A percentile compares a stretch with the other conserved stretches of the same genome.
Conservation (phyloP, 768 basidiomycete species). For the Lentinula aciculospora region DNA sequence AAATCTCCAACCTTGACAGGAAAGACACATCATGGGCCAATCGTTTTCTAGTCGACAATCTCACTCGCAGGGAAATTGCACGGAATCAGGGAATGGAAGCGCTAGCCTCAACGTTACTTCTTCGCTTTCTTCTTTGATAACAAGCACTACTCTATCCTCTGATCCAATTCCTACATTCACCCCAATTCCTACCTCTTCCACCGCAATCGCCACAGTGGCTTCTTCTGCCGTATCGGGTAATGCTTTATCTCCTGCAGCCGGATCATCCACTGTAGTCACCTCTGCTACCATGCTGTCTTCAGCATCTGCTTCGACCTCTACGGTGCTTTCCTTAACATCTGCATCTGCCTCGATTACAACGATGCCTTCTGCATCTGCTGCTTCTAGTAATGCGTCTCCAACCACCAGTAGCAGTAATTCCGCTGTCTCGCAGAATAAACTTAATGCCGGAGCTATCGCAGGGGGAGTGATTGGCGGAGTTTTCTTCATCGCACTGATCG, state of each 20-base stretch:
- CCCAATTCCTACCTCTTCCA: background rate
- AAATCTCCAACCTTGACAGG: background rate
- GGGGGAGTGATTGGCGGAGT: slow-evolving; percentile 52
- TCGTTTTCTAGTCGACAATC: background rate
- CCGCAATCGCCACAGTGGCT: background rate
- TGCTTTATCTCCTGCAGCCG: too few species aligned
- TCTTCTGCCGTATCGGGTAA: too few species aligned
- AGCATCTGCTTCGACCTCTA: background rate
- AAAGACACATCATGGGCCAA: background rate
- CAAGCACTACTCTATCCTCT: too few species aligned
- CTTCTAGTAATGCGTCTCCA: background rate
- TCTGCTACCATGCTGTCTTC: background rate
- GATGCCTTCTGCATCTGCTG: background rate
- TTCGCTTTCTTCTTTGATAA: too few species aligned
- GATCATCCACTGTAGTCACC: background rate
- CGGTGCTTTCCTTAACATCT: background rate
- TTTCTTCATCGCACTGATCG: slow-evolving; percentile 38
- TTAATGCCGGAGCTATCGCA: slow-evolving; percentile 15
- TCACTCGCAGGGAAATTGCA: too few species aligned
- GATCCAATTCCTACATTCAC: background rate
- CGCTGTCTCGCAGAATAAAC: slow-evolving; percentile 5
- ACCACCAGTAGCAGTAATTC: background rate
- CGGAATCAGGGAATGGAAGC: too few species aligned
- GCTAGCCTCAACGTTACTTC: too few species aligned
- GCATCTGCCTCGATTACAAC: background rate